These are phyloP conservation scores for Botryosphaeria dothidea DNA, from an alignment of 2,329 filamentous ascomycete genomes.

Conservation along the genomic window DNA sequence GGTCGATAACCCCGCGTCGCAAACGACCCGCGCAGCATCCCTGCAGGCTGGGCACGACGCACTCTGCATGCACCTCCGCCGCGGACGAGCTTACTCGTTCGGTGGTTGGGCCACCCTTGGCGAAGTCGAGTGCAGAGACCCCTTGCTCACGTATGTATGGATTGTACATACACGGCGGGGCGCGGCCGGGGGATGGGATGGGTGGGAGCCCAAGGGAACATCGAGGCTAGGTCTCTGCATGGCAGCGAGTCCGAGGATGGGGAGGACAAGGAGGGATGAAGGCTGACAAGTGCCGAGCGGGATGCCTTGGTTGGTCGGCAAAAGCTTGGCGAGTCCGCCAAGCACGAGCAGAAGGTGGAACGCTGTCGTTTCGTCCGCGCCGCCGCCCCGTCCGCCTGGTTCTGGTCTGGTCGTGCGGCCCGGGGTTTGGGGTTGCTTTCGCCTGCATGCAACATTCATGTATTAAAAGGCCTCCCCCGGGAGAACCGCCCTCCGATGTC, in stretches of 20 bases:
- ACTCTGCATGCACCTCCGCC: no score
- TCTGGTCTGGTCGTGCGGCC: not conserved
- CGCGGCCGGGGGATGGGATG: no score
- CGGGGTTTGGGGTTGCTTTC: not conserved
- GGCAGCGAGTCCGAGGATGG: not conserved
- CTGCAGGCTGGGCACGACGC: not conserved
- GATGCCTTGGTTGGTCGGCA: not conserved
- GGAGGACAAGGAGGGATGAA: no score
- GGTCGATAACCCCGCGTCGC: not conserved
- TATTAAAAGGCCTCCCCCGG: not conserved
- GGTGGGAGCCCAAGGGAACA: no score
- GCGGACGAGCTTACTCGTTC: not conserved
- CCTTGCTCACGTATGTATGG: no score
- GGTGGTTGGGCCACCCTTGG: no score
- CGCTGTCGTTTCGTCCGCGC: not conserved
- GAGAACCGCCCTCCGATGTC: not conserved
- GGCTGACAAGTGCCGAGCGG: not conserved
- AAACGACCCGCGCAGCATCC: no score
- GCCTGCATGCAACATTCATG: not conserved
- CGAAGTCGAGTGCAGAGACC: no score
- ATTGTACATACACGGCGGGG: no score
- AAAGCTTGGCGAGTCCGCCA: not conserved
- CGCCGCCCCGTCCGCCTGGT: not conserved
- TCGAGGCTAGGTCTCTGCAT: no score
- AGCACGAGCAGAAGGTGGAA: not conserved